Evolutionary conservation across 768 basidiomycete species (phyloP).

Genomic region (Boletus fagicola): DNA sequence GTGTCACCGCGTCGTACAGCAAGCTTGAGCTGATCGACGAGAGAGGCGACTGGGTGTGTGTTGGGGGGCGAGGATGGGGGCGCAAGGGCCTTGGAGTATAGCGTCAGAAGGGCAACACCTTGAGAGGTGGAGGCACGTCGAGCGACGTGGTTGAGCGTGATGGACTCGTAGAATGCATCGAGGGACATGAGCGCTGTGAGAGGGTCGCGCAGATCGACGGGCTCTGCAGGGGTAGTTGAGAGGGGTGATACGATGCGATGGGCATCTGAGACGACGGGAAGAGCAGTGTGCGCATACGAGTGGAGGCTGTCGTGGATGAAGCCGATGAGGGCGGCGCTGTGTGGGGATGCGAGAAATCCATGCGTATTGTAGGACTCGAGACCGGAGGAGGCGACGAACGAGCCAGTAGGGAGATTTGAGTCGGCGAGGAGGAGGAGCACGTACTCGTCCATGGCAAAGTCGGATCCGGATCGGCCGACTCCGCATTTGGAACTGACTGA

Average conservation of each 20-base stretch:
- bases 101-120: constrained; percentile 86
- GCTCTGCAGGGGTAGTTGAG: constrained; percentile 10
- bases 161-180: constrained; percentile 78
- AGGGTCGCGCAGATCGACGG: constrained; percentile 21
- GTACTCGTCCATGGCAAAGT: constrained; percentile 41
- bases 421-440: constrained; percentile 80
- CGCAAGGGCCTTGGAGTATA: constrained; percentile 82
- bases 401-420: constrained; percentile 94
- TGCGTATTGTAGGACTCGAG: constrained; percentile 89
- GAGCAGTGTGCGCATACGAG: constrained; percentile 74
- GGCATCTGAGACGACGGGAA: constrained; percentile 77
- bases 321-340: constrained; percentile 35
- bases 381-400: constrained; percentile 93
- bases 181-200: constrained; percentile 51
- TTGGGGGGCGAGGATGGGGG: constrained; percentile 38
- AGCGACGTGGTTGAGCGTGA: constrained; percentile 88
- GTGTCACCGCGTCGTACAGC: constrained; percentile 60
- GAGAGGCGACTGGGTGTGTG: constrained; percentile 14
- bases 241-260: constrained; percentile 41
- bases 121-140: constrained; percentile 86
- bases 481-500: background rate
- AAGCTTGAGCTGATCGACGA: constrained; percentile 71
- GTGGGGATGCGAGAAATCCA: constrained; percentile 54
- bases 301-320: constrained; percentile 72
- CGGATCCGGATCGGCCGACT: background rate